phyloP scores from a whole-genome alignment of 352 stramenopile species.

The Phytophthora lateralis region DNA sequence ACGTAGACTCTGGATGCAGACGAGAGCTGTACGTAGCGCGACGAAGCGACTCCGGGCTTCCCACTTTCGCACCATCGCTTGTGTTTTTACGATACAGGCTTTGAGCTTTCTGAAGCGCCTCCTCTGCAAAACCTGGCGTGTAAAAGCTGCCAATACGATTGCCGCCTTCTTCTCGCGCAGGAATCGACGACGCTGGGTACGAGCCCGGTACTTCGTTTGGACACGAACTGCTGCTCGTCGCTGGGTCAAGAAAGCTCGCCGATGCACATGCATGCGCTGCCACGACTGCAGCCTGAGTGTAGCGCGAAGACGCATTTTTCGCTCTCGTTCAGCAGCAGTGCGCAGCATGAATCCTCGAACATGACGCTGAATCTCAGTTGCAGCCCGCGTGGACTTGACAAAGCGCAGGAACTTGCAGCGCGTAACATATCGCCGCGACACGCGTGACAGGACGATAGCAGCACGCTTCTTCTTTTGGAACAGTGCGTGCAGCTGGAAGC shows the following conservation, averaged over 20 bases:
- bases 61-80: constrained; percentile 64
- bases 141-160: constrained; percentile 69
- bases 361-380: constrained; percentile 47
- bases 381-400: constrained; percentile 42
- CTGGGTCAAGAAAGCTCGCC: constrained; percentile 36
- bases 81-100: constrained; percentile 60
- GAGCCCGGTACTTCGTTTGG: constrained; percentile 54
- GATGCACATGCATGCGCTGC: constrained; percentile 54
- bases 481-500: constrained; percentile 29
- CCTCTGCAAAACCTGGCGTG: constrained; percentile 70
- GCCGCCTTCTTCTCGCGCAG: constrained; percentile 51
- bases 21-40: constrained; percentile 27
- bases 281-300: constrained; percentile 57
- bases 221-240: constrained; percentile 40
- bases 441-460: constrained; percentile 43
- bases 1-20: constrained; percentile 54
- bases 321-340: constrained; percentile 63
- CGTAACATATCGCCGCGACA: constrained; percentile 46
- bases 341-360: constrained; percentile 62
- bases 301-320: constrained; percentile 50
- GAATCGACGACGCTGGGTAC: constrained; percentile 51
- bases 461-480: constrained; percentile 43
- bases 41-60: constrained; percentile 39
- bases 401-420: constrained; percentile 46
- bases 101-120: constrained; percentile 73